Evolutionary conservation across 345 rosid genomes (phyloP), one percentile per base, ranked within the genome.

Genomic region (Arabidopsis suecica): DNA sequence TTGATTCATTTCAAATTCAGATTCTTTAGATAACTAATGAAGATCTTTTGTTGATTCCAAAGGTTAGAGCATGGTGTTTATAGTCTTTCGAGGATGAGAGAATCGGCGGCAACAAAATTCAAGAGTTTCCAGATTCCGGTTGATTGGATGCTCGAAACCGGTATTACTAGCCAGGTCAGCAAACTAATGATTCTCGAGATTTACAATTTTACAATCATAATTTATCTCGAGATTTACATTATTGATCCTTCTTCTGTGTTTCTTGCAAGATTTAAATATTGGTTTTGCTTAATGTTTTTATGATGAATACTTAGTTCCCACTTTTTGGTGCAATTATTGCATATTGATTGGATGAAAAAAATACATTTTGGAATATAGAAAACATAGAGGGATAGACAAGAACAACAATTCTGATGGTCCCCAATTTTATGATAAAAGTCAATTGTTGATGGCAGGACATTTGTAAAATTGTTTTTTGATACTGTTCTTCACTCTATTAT

Each of bases 81-180:
- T 79, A 91, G 89, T 80, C 82, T 96, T 13, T 91, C 97, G 22
- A 81, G 93, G 71, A 88, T 96, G 96, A 87, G 88, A 69, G 99
- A 96, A 86, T 91, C 99, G 0, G 89, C 97, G 1, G 77, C 91
- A 0, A 87, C 80, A 4, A 80, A 94, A 63, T 96, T 82, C 74
- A 89, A 79, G 70, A 82, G 75, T 14, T 89, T 89, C 62, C 93
- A 80, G 33, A 93, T 96, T 82, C 98, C 99, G 30, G 84, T 77
- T 78, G 86, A 85, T 48, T 96, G 99, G 99, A 89, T 96, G 97
- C 93, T 91, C 37, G 99, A 96, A 74, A 87, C 86, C 40, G 99
- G 98, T 47, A 85, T 90, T 14, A 87, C 86, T 11, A 89, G 85
- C 83, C 97, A 91, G 98, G 99, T 96, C 79, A 75, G 34, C 22